phyloP scores from a whole-genome alignment of 2,329 filamentous ascomycete genomes.

The Alternaria arbusti region DNA sequence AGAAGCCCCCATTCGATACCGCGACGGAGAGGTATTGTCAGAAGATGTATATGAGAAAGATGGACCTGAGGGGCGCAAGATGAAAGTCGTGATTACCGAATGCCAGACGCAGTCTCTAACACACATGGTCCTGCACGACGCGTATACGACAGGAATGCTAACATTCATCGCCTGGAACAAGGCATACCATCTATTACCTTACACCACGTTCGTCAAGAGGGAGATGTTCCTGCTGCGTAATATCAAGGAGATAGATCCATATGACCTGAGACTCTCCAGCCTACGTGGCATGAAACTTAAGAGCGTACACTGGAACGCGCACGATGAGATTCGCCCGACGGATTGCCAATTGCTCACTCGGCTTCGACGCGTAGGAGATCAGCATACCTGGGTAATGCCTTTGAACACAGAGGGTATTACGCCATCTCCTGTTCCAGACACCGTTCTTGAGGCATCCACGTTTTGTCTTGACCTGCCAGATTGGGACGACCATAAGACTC shows the following conservation, averaged over 20 bases:
- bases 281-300: background rate
- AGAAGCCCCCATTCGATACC: background rate
- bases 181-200: conserved; percentile 5
- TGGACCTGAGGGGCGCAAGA: background rate
- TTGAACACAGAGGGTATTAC: background rate
- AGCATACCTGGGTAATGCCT: conserved; percentile 4
- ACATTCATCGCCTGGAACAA: conserved; percentile 14
- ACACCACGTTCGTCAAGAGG: background rate
- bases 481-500: background rate
- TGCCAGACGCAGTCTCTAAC: background rate
- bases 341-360: background rate
- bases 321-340: background rate
- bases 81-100: background rate
- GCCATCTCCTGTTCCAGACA: background rate
- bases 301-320: background rate
- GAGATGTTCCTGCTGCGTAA: background rate
- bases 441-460: background rate
- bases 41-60: background rate
- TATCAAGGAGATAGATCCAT: background rate
- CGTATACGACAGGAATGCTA: background rate
- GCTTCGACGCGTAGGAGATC: conserved; percentile 10
- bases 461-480: background rate
- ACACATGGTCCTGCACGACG: background rate
- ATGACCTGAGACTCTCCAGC: background rate
- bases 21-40: background rate